Evolutionary conservation across 176 grass and related monocot species (phyloP).

Genomic region (Carex kokanica): DNA sequence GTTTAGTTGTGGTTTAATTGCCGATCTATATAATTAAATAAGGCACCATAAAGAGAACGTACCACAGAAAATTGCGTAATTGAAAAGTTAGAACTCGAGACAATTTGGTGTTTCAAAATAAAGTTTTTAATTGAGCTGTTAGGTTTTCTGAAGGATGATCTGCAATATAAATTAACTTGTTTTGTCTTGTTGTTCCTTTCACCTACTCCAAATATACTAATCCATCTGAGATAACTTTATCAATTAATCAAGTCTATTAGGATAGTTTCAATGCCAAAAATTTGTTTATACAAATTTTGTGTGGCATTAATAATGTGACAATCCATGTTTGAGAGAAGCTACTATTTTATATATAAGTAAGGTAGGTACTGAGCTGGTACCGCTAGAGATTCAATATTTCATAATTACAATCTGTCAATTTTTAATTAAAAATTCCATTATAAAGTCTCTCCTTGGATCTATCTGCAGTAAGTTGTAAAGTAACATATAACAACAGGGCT

Average conservation of each 20-base stretch:
- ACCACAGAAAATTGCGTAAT: neutral
- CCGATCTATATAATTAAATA: neutral
- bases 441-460: neutral
- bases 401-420: neutral
- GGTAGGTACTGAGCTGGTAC: neutral
- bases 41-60: neutral
- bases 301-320: neutral
- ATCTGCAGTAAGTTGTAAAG: neutral
- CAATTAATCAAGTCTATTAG: neutral
- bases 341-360: neutral
- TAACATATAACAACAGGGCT: neutral
- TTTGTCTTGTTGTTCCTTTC: neutral
- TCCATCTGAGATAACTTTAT: neutral
- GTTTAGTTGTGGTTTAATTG: neutral
- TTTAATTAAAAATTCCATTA: neutral
- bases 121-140: neutral
- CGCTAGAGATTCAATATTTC: neutral
- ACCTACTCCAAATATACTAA: neutral
- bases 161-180: neutral
- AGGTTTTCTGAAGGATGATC: neutral
- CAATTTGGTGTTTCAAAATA: neutral
- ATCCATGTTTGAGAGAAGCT: neutral
- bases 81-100: neutral
- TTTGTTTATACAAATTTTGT: neutral
- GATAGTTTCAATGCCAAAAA: neutral